Base-by-base conservation (phyloP, 2,329 filamentous ascomycete species). In the Penicillium sp. region DNA sequence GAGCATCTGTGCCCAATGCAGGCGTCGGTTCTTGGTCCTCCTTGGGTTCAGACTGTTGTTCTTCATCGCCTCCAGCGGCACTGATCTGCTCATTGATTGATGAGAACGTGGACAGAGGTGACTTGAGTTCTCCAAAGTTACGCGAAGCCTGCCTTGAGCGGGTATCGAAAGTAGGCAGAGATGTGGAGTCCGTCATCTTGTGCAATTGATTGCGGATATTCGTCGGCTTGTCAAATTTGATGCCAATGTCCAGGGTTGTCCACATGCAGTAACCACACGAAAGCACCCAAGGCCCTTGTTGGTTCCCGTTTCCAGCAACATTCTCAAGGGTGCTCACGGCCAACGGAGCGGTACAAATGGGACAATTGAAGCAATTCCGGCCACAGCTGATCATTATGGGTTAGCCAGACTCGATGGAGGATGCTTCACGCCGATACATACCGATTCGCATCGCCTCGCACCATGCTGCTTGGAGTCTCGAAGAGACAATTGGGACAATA, bases 401-500 rank as follows among this genome's bases (percentile, higher is more conserved):
- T 13, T n/a, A n/a, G 25, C 12, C n/a, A 27, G 25, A 22, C 9
- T 11, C 9, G 25, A 6, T 27, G 4, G 25, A 27, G 4, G 6
- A 13, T 27, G 10, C n/a, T 27, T 27, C 6, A 27, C 10, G 9
- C 25, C n/a, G 17, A n/a, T 42, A 64, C 71, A 43, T 74, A 93
- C 87, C 88, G 80, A 66, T 95, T 95, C 29, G 89, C 89, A 58
- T 98, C 92, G 53, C 82, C 85, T 66, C 90, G 88, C 30, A 96
- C 79, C 57, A 87, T 88, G 57, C 86, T 94, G 62, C 85, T 94
- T 4, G 90, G 88, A 20, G 95, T 90, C 65, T 98, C 92, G 57
- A 98, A 96, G 40, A 98, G 69, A 61, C 92, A 98, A 61, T 80
- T 90, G 4, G 92, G 92, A 57, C 92, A 98, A 66, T 86, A 98